Evolutionary conservation across 1,139 yeast species (phyloP), one percentile per base, ranked within the genome.

Genomic region (Kodamaea arcana): DNA sequence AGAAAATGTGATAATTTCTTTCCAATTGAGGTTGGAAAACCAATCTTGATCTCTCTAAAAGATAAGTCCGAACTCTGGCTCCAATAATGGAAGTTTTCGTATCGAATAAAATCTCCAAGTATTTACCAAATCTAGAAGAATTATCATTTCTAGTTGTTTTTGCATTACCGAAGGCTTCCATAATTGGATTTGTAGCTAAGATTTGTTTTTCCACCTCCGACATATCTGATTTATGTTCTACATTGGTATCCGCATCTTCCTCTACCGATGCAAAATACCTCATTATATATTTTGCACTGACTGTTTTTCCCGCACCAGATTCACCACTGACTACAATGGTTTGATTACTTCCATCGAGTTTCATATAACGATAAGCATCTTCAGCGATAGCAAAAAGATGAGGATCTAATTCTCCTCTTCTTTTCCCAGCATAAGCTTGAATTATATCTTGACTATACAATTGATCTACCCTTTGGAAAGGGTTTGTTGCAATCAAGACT

Each of bases 101-200:
- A 59, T 88, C 83, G 55, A 92, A 92, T 47, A 87, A 68, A 48
- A 92, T 92, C 62, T 92, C 97, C 53, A 92, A 72, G 56, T 92
- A 92, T 60, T 92, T 92, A 56, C 98, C 98, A 56, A 92, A 92
- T 58, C 98, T 81, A 14, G 97, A 90, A 27, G 97, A 92, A 61
- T 92, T 92, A 61, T 92, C 97, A 57, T 92, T 92, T 67, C 98
- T 80, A 3, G 95, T 88, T 3, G 98, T 92, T 60, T 92, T 92
- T 11, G 98, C 97, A 58, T 92, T 92, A 72, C 98, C 98, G 60
- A 92, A 92, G 1, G 97, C 94, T 64, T 92, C 98, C 94, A 92
- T 88, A 49, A 92, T 92, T 4, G 98, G 98, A 57, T 92, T 92
- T 1, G 98, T 92, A 13, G 98, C 98, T 54, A 92, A 72, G 39